A percentile compares a stretch with the other conserved stretches of the same genome.
phyloP scores from a whole-genome alignment of 2,329 filamentous ascomycete genomes.

The Ophiocordyceps camponoti-leonardi region DNA sequence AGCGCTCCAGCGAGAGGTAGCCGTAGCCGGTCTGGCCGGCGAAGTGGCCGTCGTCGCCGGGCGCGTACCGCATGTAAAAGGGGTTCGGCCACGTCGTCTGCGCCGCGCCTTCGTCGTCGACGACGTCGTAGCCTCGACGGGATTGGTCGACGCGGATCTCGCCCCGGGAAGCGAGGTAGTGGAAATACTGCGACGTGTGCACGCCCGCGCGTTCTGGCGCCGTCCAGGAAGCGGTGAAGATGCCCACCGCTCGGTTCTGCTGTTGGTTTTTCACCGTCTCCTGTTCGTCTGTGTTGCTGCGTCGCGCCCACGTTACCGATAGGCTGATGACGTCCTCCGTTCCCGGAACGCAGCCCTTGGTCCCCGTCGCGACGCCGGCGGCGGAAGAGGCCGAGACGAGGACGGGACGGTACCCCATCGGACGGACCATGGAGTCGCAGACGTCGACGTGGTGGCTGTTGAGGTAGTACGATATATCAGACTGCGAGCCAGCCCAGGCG shows the following conservation, averaged over 20 bases:
- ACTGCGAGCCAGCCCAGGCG: constrained; percentile 81
- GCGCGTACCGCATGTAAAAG: constrained; percentile 90
- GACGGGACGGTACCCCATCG: constrained; percentile 53
- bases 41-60: constrained; percentile 91
- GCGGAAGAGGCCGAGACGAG: constrained; percentile 65
- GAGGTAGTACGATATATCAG: constrained; percentile 89
- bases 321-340: constrained; percentile 92
- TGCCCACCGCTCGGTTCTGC: constrained; percentile 60
- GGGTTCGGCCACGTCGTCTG: constrained; percentile 80
- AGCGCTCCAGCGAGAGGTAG: constrained; percentile 91
- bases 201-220: constrained; percentile 84
- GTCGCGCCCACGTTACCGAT: constrained; percentile 71
- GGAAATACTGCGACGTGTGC: constrained; percentile 96
- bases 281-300: constrained; percentile 14
- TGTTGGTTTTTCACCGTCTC: constrained; percentile 9
- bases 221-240: constrained; percentile 91
- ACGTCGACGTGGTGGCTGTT: constrained; percentile 92
- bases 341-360: constrained; percentile 54
- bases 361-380: constrained; percentile 57
- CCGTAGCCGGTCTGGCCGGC: constrained; percentile 81
- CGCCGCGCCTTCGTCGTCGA: constrained; percentile 50
- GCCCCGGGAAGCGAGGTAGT: constrained; percentile 72
- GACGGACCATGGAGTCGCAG: constrained; percentile 76
- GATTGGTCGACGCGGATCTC: constrained; percentile 87
- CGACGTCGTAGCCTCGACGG: constrained; percentile 85